Conservation (phyloP, 345 rosid species). For the Sonneratia alba region DNA sequence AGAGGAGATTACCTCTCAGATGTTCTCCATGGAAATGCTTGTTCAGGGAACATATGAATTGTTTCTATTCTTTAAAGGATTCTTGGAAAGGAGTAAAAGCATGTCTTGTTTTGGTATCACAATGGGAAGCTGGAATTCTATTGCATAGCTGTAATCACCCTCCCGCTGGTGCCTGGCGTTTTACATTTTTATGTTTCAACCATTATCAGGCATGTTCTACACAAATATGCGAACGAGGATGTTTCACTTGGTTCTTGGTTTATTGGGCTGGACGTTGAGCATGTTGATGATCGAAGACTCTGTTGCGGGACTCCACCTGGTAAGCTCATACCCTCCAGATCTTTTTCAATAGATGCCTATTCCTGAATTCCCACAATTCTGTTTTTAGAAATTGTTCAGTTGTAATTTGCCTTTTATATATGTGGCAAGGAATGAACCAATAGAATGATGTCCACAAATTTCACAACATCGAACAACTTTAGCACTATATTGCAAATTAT, state of each 20-base stretch:
- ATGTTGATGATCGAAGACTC: constrained; percentile 89
- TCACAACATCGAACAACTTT: too few relatives aligned
- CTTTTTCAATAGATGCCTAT: not conserved
- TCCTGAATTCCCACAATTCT: not conserved
- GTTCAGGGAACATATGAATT: not conserved
- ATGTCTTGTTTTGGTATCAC: not conserved
- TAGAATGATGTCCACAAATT: not conserved
- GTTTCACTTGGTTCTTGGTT: constrained; percentile 97
- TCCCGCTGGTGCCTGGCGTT: constrained; percentile 4
- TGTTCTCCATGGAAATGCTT: not conserved
- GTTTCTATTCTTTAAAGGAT: not conserved
- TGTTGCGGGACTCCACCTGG: constrained; percentile 97
- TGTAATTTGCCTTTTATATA: not conserved
- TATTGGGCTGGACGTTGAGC: constrained; percentile 90
- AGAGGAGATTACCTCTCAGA: not conserved
- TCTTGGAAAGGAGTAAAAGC: not conserved
- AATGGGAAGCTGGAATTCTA: too few relatives aligned
- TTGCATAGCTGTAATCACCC: not conserved
- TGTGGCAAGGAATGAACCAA: not conserved
- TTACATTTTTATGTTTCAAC: not conserved
- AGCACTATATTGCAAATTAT: too few relatives aligned
- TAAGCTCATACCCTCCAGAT: constrained; percentile 20
- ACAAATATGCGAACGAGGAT: constrained; percentile 83
- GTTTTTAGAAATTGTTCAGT: not conserved
- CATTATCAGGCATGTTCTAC: constrained; percentile 62